phyloP scores from a whole-genome alignment of 306 rosid species.

The Cicer judaicum region DNA sequence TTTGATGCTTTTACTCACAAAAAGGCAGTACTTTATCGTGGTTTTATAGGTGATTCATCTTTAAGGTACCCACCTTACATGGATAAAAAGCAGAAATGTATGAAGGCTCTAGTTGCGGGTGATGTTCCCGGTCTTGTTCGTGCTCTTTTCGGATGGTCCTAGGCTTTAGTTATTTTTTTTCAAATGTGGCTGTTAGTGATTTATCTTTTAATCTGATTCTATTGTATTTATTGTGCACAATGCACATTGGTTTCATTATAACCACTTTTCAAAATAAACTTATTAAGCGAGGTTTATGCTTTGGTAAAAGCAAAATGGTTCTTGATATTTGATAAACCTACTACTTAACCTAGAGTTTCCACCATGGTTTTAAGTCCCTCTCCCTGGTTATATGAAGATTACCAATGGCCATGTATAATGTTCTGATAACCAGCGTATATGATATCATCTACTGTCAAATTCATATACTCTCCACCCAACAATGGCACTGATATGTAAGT shows the following conservation, averaged over 20 bases:
- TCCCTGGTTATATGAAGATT: constrained; percentile 46
- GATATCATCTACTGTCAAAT: constrained; percentile 55
- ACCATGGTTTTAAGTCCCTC: not conserved
- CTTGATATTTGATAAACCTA: not conserved
- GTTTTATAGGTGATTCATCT: constrained; percentile 68
- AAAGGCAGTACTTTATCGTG: constrained; percentile 81
- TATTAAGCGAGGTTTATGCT: not conserved
- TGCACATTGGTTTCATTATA: constrained; percentile 5
- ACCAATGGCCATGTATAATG: constrained; percentile 66
- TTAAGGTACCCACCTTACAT: constrained; percentile 93
- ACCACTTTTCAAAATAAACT: not conserved
- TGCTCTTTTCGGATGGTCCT: constrained; percentile 72
- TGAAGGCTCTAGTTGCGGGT: constrained; percentile 77
- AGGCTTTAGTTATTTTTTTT: constrained; percentile 36
- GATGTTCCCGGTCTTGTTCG: constrained; percentile 55
- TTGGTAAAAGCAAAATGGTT: constrained; percentile 5
- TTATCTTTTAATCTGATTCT: constrained; percentile 9
- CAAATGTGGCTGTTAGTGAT: not conserved
- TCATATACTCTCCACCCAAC: constrained; percentile 65
- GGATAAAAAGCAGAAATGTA: constrained; percentile 58
- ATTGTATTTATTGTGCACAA: constrained; percentile 25
- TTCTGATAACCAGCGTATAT: constrained; percentile 64
- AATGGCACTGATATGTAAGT: constrained; percentile 69
- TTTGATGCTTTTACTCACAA: constrained; percentile 91
- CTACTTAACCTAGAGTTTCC: too few relatives aligned